Evolutionary conservation across 371 early-diverging fungal genomes (phyloP).

Genomic region (Lichtheimia hyalospora): DNA sequence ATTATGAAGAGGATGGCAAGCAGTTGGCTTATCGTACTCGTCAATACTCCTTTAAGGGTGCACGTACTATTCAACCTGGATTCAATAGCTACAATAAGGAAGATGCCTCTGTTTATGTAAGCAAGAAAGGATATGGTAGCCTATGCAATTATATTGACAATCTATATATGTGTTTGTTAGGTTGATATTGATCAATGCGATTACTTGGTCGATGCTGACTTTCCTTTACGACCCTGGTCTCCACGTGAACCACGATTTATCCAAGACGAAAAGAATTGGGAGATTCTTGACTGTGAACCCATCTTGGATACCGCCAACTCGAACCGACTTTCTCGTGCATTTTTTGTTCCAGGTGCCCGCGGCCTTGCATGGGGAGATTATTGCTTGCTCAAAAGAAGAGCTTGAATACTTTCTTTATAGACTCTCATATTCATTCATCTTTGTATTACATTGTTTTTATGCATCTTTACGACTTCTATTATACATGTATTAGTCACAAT

Average conservation of each 20-base stretch:
- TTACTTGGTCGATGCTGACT: constrained; percentile 70
- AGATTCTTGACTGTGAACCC: constrained; percentile 48
- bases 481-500: too few relatives aligned
- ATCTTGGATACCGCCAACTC: constrained; percentile 61
- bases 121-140: constrained; percentile 1
- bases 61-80: constrained; percentile 43
- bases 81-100: constrained; percentile 78
- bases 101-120: constrained; percentile 63
- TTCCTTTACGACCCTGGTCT: constrained; percentile 35
- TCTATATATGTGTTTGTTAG: constrained; percentile 23
- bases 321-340: constrained; percentile 46
- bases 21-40: constrained; percentile 26
- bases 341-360: constrained; percentile 54
- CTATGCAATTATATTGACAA: too few relatives aligned
- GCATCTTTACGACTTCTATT: too few relatives aligned
- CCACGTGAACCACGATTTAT: constrained; percentile 50
- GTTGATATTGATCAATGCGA: constrained; percentile 60
- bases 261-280: constrained; percentile 56
- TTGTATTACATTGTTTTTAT: too few relatives aligned
- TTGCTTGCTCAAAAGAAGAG: constrained; percentile 54
- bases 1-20: constrained; percentile 29
- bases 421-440: too few relatives aligned
- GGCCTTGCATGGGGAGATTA: constrained; percentile 63
- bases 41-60: constrained; percentile 35
- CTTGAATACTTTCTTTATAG: neutral